Conservation (phyloP, 306 rosid species). For the Pterocarpus santalinus region DNA sequence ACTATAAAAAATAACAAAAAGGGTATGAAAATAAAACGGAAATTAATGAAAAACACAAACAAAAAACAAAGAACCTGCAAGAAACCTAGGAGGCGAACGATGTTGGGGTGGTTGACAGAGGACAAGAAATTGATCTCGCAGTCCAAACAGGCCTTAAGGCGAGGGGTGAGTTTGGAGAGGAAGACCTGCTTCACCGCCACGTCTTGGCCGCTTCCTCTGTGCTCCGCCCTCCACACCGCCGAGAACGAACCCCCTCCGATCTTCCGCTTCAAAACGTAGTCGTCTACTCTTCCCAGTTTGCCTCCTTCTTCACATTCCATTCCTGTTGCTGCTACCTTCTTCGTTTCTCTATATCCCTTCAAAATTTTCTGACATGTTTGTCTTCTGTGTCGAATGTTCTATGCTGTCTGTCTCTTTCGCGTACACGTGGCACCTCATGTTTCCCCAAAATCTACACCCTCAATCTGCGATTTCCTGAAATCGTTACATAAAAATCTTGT, state of each 20-base stretch:
- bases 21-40: not conserved
- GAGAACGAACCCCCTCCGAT: constrained; percentile 63
- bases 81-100: constrained; percentile 58
- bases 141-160: constrained; percentile 52
- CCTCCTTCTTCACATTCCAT: constrained; percentile 30
- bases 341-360: not conserved
- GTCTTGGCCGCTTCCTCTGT: constrained; percentile 41
- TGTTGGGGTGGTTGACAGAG: constrained; percentile 67
- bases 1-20: constrained; percentile 11
- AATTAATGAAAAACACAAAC: not conserved
- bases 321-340: not conserved
- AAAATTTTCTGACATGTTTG: too few species aligned
- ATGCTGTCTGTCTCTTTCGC: not conserved
- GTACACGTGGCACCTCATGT: constrained; percentile 17
- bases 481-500: too few species aligned
- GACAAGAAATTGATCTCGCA: constrained; percentile 67
- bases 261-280: constrained; percentile 50
- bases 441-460: too few species aligned
- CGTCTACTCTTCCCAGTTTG: constrained; percentile 29
- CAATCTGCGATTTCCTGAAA: too few species aligned
- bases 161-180: constrained; percentile 59
- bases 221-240: constrained; percentile 61
- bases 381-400: too few species aligned
- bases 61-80: constrained; percentile 52
- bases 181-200: constrained; percentile 68